Evolutionary conservation across 1,284 basidiomycete species (phyloP).

Genomic region (Leccinum griseonigrum): DNA sequence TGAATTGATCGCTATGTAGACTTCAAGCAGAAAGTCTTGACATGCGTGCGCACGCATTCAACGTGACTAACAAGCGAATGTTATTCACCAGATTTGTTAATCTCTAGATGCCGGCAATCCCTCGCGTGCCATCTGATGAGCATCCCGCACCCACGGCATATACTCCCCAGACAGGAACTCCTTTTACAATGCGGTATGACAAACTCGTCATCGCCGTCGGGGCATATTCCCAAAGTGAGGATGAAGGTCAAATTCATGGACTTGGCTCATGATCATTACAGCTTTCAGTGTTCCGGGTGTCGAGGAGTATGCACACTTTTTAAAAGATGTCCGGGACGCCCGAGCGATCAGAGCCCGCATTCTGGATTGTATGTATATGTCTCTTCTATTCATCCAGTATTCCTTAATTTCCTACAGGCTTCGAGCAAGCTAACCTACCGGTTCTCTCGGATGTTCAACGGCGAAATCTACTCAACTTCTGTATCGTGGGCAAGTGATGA

Average conservation of each 20-base stretch:
- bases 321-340: conserved; percentile 83
- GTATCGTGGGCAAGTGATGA: conserved; percentile 64
- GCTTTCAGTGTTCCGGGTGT: conserved; percentile 69
- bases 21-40: conserved; percentile 58
- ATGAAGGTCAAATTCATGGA: conserved; percentile 3
- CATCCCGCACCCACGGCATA: conserved; percentile 14
- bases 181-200: conserved; percentile 66
- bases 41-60: conserved; percentile 45
- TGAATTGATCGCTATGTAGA: conserved; percentile 40
- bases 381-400: not conserved
- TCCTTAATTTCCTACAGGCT: conserved; percentile 40
- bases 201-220: conserved; percentile 85
- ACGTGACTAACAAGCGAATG: not conserved
- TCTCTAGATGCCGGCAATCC: conserved; percentile 55
- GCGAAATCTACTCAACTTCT: conserved; percentile 71
- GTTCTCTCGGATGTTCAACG: conserved; percentile 63
- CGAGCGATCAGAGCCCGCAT: conserved; percentile 76
- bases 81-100: not conserved
- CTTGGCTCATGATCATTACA: conserved; percentile 24
- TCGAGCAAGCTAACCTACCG: conserved; percentile 80
- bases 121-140: conserved; percentile 36
- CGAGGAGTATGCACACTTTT: conserved; percentile 75
- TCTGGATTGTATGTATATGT: conserved; percentile 55
- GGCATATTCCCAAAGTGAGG: conserved; percentile 76
- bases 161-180: conserved; percentile 10